Base-by-base conservation (phyloP, 2,329 filamentous ascomycete genomes). In the Nemania serpens region DNA sequence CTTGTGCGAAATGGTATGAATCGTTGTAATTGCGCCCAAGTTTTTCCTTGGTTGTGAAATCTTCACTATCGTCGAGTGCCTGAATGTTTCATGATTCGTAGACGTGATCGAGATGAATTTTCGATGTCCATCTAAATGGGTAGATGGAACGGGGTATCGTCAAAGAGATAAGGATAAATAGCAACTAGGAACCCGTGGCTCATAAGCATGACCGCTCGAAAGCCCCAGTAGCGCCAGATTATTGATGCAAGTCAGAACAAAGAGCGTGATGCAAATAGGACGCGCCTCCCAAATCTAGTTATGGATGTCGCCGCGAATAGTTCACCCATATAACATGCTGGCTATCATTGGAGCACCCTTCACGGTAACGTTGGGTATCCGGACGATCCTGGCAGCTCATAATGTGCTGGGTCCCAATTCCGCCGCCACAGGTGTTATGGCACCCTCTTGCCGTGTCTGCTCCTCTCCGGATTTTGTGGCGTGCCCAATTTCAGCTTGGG, bases 401-500 rank as follows among this genome's bases (percentile, higher is more conserved):
- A 73, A 74, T 13, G 67, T 68, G 47, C 68, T 70, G 2, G 70
- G 68, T 9, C 73, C 74, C 5, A 73, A 60, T 58, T 74, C 74
- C 7, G 25, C 74, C 15, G 75, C 62, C 20, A 66, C 67, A 7
- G 75, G 74, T n/a, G 75, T 74, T 5, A 63, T 66, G 1, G 67
- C 63, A 33, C 71, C 72, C 55, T 76, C 75, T 42, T 73, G 66
- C 58, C 71, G 68, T 49, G 69, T 69, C 36, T 68, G 68, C 50
- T 74, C 69, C 29, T 74, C 75, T n/a, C 76, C 74, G 5, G 70
- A 68, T 55, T 68, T 69, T 43, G 72, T 71, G n/a, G 71, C 70
- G 25, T 67, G 69, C 5, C 69, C 67, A 12, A 74, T 66, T 55
- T 73, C 73, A 9, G 61, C 65, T 45, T 72, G 68, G 13, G 65